A percentile compares a stretch with the other conserved stretches of the same genome.
phyloP scores from a whole-genome alignment of 148 eudicot species.

The Rhododendron ovatum region DNA sequence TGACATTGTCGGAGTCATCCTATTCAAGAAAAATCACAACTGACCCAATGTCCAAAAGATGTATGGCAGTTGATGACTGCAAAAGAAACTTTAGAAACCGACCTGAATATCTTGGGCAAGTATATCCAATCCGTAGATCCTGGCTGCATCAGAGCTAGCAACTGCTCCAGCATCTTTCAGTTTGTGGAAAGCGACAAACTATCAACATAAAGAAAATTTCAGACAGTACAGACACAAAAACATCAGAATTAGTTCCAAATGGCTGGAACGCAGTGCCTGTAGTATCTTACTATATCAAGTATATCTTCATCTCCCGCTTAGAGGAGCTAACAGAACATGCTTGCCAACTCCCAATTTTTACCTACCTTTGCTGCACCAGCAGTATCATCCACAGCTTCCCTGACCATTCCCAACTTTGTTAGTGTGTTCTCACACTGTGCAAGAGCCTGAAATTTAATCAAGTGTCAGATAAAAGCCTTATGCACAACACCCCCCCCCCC shows the following conservation, averaged over 20 bases:
- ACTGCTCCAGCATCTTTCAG: constrained; percentile 78
- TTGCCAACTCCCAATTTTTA: not conserved
- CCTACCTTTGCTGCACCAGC: constrained; percentile 93
- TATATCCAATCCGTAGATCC: constrained; percentile 65
- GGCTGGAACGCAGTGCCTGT: not conserved
- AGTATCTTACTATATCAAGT: not conserved
- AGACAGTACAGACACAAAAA: constrained; percentile 6
- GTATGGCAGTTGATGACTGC: not conserved
- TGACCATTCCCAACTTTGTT: constrained; percentile 53
- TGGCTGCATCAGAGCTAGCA: constrained; percentile 76
- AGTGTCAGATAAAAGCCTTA: constrained; percentile 1
- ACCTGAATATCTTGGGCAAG: constrained; percentile 91
- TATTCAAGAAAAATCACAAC: constrained; percentile 10
- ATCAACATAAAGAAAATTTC: constrained; percentile 13
- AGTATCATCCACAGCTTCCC: constrained; percentile 88
- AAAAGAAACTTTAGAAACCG: not conserved
- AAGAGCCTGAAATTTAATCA: constrained; percentile 6
- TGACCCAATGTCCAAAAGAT: not conserved
- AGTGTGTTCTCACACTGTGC: constrained; percentile 72
- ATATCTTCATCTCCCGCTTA: not conserved
- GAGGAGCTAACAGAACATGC: not conserved
- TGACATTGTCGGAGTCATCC: constrained; percentile 49
- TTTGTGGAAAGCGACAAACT: constrained; percentile 61
- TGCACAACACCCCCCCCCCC: not conserved
- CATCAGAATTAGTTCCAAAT: not conserved